These are phyloP conservation scores for Dioscorea dumetorum DNA, from an alignment of 106 monocot genomes.

Conservation along the genomic window DNA sequence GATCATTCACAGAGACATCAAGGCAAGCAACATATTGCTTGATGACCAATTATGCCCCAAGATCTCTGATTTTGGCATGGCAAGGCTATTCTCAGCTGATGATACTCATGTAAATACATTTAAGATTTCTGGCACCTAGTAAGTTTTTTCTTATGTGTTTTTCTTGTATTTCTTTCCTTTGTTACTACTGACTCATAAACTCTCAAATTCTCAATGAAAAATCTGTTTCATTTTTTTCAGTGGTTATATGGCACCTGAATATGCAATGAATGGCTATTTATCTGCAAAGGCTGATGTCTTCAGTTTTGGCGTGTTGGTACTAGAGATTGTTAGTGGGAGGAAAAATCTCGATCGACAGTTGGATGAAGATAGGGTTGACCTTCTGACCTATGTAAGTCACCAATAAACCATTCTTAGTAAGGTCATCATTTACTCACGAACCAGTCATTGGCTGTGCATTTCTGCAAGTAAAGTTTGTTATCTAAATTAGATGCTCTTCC, in stretches of 20 bases:
- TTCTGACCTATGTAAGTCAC: constrained; percentile 64
- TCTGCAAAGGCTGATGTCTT: constrained; percentile 72
- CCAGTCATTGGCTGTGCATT: neutral
- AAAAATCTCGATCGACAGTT: constrained; percentile 41
- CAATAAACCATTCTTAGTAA: neutral
- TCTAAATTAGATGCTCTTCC: neutral
- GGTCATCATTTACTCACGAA: neutral
- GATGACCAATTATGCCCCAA: constrained; percentile 51
- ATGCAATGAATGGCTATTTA: constrained; percentile 57
- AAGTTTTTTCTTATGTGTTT: constrained; percentile 13
- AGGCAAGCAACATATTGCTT: constrained; percentile 62
- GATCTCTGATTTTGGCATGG: constrained; percentile 71
- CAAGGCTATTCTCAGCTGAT: constrained; percentile 61
- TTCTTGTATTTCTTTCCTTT: neutral
- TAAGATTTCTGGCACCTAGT: constrained; percentile 68
- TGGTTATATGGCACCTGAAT: constrained; percentile 72
- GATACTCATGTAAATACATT: constrained; percentile 69
- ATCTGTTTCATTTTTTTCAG: constrained; percentile 14
- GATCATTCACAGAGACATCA: constrained; percentile 69
- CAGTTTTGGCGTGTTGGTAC: constrained; percentile 57
- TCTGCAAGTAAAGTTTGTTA: neutral
- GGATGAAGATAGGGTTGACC: constrained; percentile 37
- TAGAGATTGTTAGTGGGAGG: constrained; percentile 64
- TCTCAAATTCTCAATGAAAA: neutral
- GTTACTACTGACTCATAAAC: neutral